Percentiles rank a stretch among this genome's conserved stretches.
Conservation (phyloP, 768 basidiomycete genomes). For the Boletus fagicola region DNA sequence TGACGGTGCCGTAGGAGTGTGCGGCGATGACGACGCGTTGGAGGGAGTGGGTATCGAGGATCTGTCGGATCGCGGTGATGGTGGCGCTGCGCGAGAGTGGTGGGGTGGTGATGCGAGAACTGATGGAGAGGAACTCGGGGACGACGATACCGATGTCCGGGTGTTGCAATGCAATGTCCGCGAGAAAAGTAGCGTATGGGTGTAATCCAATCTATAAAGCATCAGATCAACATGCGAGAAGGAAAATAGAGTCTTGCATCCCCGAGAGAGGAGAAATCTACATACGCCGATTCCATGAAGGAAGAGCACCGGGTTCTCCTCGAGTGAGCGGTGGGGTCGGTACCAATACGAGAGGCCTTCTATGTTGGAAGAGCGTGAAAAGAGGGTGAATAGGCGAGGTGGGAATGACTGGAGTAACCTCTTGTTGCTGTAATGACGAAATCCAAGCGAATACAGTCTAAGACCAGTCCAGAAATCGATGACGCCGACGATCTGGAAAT, state of each 20-base stretch:
- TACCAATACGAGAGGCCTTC: conserved; percentile 46
- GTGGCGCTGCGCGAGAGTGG: conserved; percentile 43
- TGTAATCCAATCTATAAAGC: conserved; percentile 54
- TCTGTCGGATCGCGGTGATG: conserved; percentile 41
- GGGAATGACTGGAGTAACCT: conserved; percentile 48
- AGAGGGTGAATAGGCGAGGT: conserved; percentile 44
- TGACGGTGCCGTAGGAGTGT: conserved; percentile 64
- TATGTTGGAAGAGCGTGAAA: conserved; percentile 42
- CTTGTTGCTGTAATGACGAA: conserved; percentile 48
- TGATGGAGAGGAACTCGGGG: conserved; percentile 59
- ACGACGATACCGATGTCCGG: conserved; percentile 58
- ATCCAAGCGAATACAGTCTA: conserved; percentile 43
- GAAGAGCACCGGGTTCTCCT: conserved; percentile 57
- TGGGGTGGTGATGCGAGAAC: conserved; percentile 56
- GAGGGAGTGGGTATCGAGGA: conserved; percentile 45
- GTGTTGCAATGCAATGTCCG: conserved; percentile 41
- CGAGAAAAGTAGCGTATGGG: conserved; percentile 54
- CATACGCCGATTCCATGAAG: conserved; percentile 69
- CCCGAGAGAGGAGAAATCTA: neutral
- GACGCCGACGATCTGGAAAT: conserved; percentile 47
- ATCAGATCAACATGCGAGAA: neutral
- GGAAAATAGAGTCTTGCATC: neutral
- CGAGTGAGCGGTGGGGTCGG: conserved; percentile 45
- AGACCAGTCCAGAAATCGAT: conserved; percentile 48
- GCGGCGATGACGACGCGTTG: conserved; percentile 44